phyloP scores from a whole-genome alignment of 1,284 basidiomycete genomes.

The Ganoderma multipileum region DNA sequence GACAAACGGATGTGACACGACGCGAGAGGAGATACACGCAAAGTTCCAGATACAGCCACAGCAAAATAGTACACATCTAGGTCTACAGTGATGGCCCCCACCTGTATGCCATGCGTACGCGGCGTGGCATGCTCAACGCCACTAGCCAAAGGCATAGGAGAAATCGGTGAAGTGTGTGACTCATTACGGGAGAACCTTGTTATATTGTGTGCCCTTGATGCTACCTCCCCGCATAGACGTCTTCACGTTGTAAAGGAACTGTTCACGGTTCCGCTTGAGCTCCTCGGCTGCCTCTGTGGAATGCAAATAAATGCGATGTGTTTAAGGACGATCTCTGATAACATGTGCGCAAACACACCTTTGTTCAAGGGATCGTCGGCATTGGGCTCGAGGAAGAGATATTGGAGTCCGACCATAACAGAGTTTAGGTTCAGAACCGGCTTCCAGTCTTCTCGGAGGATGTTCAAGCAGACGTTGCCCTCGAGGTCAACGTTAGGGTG shows the following conservation, averaged over 20 bases:
- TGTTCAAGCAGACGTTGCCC: constrained; percentile 97
- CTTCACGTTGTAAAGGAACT: constrained; percentile 85
- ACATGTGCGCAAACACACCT: constrained; percentile 59
- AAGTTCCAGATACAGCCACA: constrained; percentile 28
- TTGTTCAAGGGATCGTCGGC: constrained; percentile 99
- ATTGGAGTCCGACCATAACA: constrained; percentile 97
- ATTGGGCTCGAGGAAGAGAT: constrained; percentile 98
- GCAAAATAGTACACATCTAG: constrained; percentile 35
- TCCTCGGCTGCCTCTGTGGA: constrained; percentile 92
- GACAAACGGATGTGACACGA: constrained; percentile 5
- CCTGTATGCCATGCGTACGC: constrained; percentile 16
- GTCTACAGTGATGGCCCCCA: constrained; percentile 21
- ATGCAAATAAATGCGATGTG: constrained; percentile 6
- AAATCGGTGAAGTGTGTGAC: neutral
- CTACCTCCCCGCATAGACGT: constrained; percentile 80
- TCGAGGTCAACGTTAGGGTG: constrained; percentile 99
- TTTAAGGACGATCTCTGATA: neutral
- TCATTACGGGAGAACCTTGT: constrained; percentile 68
- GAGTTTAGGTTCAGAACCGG: constrained; percentile 97
- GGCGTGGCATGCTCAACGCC: constrained; percentile 1
- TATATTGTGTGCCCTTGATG: constrained; percentile 81
- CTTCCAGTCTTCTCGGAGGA: constrained; percentile 99
- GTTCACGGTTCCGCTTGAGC: constrained; percentile 83
- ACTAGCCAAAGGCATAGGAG: neutral
- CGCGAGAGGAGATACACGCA: constrained; percentile 19